Evolutionary conservation across 768 basidiomycete species (phyloP).

Genomic region (Collybiopsis luxurians): DNA sequence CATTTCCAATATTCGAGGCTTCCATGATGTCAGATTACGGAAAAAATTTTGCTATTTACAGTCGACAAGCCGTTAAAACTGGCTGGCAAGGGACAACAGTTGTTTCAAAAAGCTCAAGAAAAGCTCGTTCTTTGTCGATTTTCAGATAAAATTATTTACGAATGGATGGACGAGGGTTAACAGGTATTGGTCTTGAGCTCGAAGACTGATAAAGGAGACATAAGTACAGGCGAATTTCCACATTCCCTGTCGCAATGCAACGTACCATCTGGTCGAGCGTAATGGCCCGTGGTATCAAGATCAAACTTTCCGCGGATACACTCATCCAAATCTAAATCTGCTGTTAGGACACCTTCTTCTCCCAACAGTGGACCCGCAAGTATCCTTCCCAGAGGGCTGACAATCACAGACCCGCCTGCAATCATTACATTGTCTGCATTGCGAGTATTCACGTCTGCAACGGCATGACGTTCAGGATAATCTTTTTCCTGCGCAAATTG

Average conservation of each 20-base stretch:
- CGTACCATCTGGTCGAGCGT: constrained; percentile 56
- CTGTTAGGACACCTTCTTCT: constrained; percentile 51
- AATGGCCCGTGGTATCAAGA: constrained; percentile 60
- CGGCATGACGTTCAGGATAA: constrained; percentile 47
- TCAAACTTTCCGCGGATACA: constrained; percentile 58
- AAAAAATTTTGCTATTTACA: no score
- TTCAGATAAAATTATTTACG: no score
- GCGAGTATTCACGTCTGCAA: constrained; percentile 33
- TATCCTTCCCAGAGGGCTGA: constrained; percentile 53
- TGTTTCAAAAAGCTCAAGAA: no score
- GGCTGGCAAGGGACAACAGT: no score
- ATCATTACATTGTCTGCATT: constrained; percentile 52
- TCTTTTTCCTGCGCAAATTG: constrained; percentile 56
- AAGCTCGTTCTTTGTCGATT: no score
- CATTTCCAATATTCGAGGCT: no score
- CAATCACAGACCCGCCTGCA: constrained; percentile 59
- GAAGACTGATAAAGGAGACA: constrained; percentile 28
- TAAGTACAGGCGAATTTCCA: no score
- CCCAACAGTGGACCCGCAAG: constrained; percentile 58
- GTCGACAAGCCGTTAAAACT: no score
- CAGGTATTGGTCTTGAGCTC: no score
- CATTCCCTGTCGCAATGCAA: no score
- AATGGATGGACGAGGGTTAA: no score
- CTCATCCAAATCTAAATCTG: constrained; percentile 59
- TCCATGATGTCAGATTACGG: no score